Conservation (phyloP, 2,329 filamentous ascomycete species). For the Seiridium unicorne region DNA sequence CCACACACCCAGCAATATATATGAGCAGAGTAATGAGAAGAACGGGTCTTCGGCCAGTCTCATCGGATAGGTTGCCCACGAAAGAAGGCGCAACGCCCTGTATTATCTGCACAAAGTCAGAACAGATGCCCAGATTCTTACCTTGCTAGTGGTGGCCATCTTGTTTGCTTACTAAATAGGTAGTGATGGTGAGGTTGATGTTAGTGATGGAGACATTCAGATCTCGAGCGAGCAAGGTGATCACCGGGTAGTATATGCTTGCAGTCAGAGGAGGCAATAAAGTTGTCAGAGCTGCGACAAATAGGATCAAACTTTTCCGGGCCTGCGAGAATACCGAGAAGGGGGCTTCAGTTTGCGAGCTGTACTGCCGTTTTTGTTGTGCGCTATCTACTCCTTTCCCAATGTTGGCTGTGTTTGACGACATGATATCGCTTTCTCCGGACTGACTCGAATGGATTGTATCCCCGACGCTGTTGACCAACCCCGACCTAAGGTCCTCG, state of each 20-base stretch:
- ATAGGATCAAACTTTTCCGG: background rate
- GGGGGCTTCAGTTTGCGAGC: background rate
- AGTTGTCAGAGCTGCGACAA: background rate
- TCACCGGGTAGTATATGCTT: background rate
- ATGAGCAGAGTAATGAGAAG: conserved; percentile 33
- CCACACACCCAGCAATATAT: conserved; percentile 32
- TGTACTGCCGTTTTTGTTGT: background rate
- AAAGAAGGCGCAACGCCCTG: conserved; percentile 39
- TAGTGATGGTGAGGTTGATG: conserved; percentile 50
- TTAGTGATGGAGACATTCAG: conserved; percentile 37
- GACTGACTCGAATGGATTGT: too few species aligned
- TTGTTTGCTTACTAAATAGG: conserved; percentile 26
- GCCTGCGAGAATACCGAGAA: background rate
- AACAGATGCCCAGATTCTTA: too few species aligned
- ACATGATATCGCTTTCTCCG: too few species aligned
- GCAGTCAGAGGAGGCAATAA: background rate
- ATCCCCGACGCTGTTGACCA: too few species aligned
- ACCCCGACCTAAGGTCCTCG: too few species aligned
- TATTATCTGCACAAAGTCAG: too few species aligned
- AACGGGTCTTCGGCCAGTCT: conserved; percentile 33
- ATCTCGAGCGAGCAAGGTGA: conserved; percentile 15
- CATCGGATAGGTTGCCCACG: conserved; percentile 36
- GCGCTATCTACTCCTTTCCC: background rate
- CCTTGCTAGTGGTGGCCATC: too few species aligned
- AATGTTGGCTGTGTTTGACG: too few species aligned